These are phyloP conservation scores for Kwoniella heveanensis DNA, from an alignment of 768 basidiomycete species.

Conservation along the genomic window DNA sequence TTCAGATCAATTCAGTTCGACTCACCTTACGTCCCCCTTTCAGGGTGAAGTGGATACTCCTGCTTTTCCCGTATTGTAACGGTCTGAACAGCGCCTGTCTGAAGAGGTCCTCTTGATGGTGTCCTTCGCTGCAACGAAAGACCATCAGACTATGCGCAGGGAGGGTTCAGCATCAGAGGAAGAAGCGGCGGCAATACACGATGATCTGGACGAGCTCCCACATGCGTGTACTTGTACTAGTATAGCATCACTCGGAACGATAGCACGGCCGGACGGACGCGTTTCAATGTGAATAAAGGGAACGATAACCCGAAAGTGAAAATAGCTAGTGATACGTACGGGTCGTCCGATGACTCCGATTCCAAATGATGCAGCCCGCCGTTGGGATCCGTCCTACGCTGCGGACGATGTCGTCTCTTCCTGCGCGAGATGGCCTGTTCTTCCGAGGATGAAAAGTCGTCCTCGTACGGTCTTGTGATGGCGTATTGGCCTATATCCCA, in stretches of 20 bases:
- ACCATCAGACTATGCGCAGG: too few relatives aligned
- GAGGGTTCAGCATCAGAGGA: too few relatives aligned
- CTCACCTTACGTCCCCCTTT: conserved; percentile 42
- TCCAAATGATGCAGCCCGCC: background rate
- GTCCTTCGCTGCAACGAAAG: conserved; percentile 18
- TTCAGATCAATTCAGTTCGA: background rate
- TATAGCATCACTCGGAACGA: too few relatives aligned
- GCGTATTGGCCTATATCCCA: conserved; percentile 49
- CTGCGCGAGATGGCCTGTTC: conserved; percentile 17
- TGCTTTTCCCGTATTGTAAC: conserved; percentile 19
- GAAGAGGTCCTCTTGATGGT: conserved; percentile 42
- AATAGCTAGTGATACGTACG: too few relatives aligned
- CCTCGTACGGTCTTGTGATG: conserved; percentile 27
- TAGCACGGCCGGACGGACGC: too few relatives aligned
- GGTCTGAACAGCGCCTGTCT: conserved; percentile 20
- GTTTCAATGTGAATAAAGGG: too few relatives aligned
- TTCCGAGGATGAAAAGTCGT: conserved; percentile 30
- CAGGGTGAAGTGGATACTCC: conserved; percentile 44
- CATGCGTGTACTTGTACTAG: too few relatives aligned
- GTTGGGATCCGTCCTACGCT: background rate
- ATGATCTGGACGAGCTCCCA: too few relatives aligned
- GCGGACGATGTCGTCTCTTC: conserved; percentile 12
- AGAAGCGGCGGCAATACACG: too few relatives aligned
- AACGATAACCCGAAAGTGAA: too few relatives aligned
- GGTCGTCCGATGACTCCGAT: conserved; percentile 21